Conservation (phyloP, 352 stramenopile genomes). For the Pythium monospermum region DNA sequence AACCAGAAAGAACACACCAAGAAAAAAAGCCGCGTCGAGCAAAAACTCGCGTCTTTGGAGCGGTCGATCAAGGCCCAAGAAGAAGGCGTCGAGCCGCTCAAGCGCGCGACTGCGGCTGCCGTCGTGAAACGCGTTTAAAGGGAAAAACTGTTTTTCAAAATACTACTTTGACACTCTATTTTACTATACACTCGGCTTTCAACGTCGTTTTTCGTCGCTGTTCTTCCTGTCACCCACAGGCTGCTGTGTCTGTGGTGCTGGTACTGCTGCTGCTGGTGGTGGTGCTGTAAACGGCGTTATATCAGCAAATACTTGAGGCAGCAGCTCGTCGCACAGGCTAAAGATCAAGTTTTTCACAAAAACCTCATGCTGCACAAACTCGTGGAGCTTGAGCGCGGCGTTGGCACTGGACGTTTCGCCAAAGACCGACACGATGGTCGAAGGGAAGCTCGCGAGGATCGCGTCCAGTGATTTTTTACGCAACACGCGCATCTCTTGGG, state of each 20-base stretch:
- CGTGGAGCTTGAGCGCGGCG: constrained; percentile 76
- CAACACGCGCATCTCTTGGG: constrained; percentile 43
- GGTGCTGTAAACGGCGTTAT: constrained; percentile 36
- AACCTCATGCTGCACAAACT: constrained; percentile 85
- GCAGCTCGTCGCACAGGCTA: constrained; percentile 69
- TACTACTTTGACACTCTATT: constrained; percentile 1
- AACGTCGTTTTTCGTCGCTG: not conserved
- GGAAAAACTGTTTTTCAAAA: constrained; percentile 1
- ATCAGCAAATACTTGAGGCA: constrained; percentile 74
- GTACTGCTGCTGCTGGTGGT: not conserved
- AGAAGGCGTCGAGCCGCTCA: constrained; percentile 38
- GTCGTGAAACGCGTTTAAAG: constrained; percentile 18
- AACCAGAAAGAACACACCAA: constrained; percentile 77
- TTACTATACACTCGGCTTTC: not conserved
- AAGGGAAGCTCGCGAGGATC: constrained; percentile 66
- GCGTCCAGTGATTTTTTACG: constrained; percentile 64
- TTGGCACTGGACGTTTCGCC: constrained; percentile 70
- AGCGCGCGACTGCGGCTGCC: constrained; percentile 21
- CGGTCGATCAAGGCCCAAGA: constrained; percentile 76
- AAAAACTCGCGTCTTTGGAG: constrained; percentile 76
- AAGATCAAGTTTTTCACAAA: constrained; percentile 86
- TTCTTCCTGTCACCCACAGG: not conserved
- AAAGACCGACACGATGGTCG: constrained; percentile 69
- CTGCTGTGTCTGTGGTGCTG: not conserved
- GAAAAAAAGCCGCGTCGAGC: constrained; percentile 81